Percentiles rank a stretch among this genome's conserved stretches.
Evolutionary conservation across 2,329 filamentous ascomycete species (phyloP).

Genomic region (Leptographium radiaticola): DNA sequence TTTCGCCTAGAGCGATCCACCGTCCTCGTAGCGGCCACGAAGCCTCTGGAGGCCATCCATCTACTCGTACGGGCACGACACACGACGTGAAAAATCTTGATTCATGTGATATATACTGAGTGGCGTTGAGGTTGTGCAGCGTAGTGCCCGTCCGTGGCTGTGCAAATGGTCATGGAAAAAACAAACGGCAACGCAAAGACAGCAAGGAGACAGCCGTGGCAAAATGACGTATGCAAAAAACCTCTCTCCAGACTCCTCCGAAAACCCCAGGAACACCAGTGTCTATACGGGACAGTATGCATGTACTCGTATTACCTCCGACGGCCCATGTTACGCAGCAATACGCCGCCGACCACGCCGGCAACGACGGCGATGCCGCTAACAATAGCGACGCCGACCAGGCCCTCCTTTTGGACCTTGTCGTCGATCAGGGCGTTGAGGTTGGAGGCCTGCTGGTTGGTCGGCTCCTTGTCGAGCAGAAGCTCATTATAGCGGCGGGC

Average conservation of each 20-base stretch:
- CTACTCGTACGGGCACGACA: background rate
- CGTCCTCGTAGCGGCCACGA: no score
- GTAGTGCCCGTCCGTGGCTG: background rate
- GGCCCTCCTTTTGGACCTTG: slow-evolving; percentile 85
- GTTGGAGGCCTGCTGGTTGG: slow-evolving; percentile 81
- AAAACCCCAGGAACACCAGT: background rate
- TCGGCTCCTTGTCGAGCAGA: slow-evolving; percentile 78
- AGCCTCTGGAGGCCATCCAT: background rate
- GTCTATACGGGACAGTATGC: background rate
- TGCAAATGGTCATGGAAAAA: background rate
- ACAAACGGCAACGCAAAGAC: background rate
- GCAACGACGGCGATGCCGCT: slow-evolving; percentile 86
- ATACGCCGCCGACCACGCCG: slow-evolving; percentile 78
- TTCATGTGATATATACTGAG: background rate
- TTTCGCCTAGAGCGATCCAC: no score
- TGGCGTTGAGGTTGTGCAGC: background rate
- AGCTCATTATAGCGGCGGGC: slow-evolving; percentile 90
- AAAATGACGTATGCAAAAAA: background rate
- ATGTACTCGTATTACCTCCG: slow-evolving; percentile 32
- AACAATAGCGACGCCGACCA: slow-evolving; percentile 89
- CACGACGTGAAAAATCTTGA: background rate
- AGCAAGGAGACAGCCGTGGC: background rate
- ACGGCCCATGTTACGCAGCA: slow-evolving; percentile 64
- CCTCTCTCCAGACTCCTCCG: background rate
- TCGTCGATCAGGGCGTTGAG: slow-evolving; percentile 84